Evolutionary conservation across 495 filamentous ascomycete species (phyloP).

Genomic region (Hypoxylon cercidicola): DNA sequence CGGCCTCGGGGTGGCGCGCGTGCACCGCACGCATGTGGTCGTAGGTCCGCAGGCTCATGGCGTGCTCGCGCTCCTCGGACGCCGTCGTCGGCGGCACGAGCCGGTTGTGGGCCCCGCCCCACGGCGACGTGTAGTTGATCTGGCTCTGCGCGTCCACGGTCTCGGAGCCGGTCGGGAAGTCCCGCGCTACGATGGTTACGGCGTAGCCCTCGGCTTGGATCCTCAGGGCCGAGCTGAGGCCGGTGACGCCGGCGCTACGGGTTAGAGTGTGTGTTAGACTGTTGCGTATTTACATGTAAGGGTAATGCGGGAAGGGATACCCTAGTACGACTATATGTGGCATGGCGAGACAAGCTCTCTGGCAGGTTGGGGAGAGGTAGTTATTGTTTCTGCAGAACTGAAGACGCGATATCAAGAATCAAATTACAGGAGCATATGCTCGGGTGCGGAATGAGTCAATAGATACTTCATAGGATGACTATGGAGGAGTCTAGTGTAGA

Average conservation of each 20-base stretch:
- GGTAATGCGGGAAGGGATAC: constrained; percentile 36
- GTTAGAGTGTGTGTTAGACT: neutral
- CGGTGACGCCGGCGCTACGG: constrained; percentile 68
- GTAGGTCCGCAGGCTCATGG: constrained; percentile 63
- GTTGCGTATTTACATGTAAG: neutral
- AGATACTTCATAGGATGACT: neutral
- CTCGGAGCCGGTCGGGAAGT: constrained; percentile 62
- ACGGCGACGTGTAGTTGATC: constrained; percentile 71
- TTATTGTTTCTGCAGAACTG: too few relatives aligned
- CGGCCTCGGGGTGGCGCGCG: constrained; percentile 55
- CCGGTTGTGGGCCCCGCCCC: constrained; percentile 73
- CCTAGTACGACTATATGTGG: constrained; percentile 57
- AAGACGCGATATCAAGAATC: neutral
- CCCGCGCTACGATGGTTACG: constrained; percentile 65
- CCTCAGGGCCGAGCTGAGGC: constrained; percentile 62
- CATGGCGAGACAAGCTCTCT: constrained; percentile 15
- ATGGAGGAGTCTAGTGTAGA: constrained; percentile 8
- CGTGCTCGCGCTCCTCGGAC: constrained; percentile 54
- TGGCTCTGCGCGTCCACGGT: constrained; percentile 53
- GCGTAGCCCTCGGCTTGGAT: constrained; percentile 59
- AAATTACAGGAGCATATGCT: neutral
- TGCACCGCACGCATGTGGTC: constrained; percentile 58
- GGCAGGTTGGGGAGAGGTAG: neutral
- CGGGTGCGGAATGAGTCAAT: neutral
- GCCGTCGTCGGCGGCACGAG: constrained; percentile 57